A percentile compares a stretch with the other conserved stretches of the same genome.
Conservation (phyloP, 768 basidiomycete genomes). For the Collybia sp. region DNA sequence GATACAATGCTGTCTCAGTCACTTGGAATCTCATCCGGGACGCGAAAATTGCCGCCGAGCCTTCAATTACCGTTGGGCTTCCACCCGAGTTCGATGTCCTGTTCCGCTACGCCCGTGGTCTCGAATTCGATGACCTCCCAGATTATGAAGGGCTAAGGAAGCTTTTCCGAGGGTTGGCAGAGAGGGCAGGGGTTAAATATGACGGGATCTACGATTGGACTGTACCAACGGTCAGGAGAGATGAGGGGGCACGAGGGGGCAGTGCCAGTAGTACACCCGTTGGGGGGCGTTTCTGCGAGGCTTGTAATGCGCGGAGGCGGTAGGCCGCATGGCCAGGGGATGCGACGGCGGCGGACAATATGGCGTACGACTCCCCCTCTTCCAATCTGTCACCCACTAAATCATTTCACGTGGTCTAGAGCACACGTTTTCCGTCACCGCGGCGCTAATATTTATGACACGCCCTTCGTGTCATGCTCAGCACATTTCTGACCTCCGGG, state of each 20-base stretch:
- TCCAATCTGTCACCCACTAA: no score
- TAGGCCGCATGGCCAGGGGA: conserved; percentile 1
- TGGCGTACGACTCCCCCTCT: no score
- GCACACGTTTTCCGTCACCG: no score
- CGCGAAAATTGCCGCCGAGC: conserved; percentile 60
- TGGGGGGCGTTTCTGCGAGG: conserved; percentile 31
- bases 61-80: conserved; percentile 69
- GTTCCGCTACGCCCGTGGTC: conserved; percentile 73
- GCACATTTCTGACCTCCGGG: no score
- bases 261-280: conserved; percentile 19
- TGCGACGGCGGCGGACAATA: no score
- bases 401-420: no score
- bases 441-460: no score
- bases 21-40: conserved; percentile 80
- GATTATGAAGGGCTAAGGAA: conserved; percentile 82
- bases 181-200: conserved; percentile 48
- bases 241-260: neutral
- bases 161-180: conserved; percentile 60
- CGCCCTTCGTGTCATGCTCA: no score
- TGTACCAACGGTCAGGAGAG: conserved; percentile 17
- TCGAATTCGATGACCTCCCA: conserved; percentile 85
- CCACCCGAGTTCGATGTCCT: conserved; percentile 81
- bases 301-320: conserved; percentile 30
- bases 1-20: conserved; percentile 52
- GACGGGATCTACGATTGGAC: conserved; percentile 47